Percentiles rank a stretch among this genome's conserved stretches.
These are phyloP conservation scores for Fusarium brachygibbosum DNA, from an alignment of 2,329 filamentous ascomycete genomes.

Conservation along the genomic window DNA sequence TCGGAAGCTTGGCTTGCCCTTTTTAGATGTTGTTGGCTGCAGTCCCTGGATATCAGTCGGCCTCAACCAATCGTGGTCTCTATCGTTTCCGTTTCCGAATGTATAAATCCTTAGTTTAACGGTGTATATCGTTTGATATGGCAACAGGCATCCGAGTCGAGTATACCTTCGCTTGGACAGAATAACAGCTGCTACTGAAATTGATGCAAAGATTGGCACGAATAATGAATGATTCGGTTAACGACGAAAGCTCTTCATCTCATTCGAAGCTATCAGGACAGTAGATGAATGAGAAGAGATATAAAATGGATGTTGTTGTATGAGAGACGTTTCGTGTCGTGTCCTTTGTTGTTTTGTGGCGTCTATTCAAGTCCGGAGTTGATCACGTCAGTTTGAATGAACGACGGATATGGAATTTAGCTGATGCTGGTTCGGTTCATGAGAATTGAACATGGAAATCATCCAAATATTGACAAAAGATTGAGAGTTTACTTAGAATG, in stretches of 20 bases:
- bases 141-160: background rate
- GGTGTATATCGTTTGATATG: background rate
- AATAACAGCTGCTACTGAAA: background rate
- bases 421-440: background rate
- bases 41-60: constrained; percentile 2
- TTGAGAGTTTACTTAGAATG: background rate
- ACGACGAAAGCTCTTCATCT: background rate
- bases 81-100: background rate
- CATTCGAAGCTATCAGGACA: background rate
- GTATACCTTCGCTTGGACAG: background rate
- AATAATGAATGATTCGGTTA: background rate
- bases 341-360: constrained; percentile 40
- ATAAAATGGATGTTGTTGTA: constrained; percentile 4
- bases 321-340: constrained; percentile 9
- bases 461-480: background rate
- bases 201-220: background rate
- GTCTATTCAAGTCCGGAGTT: constrained; percentile 34
- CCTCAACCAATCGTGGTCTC: too few species aligned
- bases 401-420: background rate
- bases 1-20: constrained; percentile 3
- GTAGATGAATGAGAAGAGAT: background rate
- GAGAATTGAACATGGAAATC: background rate
- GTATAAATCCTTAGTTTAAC: background rate
- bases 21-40: background rate
- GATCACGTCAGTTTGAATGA: constrained; percentile 1